Percentiles rank a stretch among this genome's conserved stretches.
These are phyloP conservation scores for Lasiodiplodia theobromae DNA, from an alignment of 2,329 filamentous ascomycete genomes.

Conservation along the genomic window DNA sequence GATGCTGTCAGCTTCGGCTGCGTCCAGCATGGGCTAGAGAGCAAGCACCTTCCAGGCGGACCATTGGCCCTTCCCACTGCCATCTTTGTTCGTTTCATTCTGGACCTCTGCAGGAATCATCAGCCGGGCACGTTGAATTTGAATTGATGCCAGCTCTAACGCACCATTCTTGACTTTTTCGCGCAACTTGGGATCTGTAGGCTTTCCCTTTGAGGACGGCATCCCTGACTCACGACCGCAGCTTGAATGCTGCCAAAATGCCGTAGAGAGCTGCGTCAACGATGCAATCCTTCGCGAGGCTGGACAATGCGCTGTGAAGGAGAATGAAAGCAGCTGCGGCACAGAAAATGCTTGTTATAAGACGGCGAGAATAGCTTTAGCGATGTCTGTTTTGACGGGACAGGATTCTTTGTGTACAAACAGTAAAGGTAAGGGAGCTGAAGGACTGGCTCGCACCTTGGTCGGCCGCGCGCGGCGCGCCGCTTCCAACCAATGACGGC, in stretches of 20 bases:
- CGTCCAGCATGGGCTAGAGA: not conserved
- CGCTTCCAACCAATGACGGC: constrained; percentile 18
- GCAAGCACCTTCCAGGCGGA: constrained; percentile 55
- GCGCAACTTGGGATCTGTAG: constrained; percentile 53
- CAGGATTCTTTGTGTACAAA: not conserved
- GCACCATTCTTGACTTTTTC: constrained; percentile 54
- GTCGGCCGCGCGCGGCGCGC: not conserved
- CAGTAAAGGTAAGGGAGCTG: not conserved
- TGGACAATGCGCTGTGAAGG: not conserved
- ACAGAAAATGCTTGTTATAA: not conserved
- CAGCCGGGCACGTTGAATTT: not conserved
- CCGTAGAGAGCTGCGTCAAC: not conserved
- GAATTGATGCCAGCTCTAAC: not conserved
- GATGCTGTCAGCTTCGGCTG: not conserved
- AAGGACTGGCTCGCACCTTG: not conserved
- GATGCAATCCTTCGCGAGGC: not conserved
- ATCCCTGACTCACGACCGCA: constrained; percentile 36
- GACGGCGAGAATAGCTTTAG: not conserved
- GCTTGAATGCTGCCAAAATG: not conserved
- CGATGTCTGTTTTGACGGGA: not conserved
- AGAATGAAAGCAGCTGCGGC: not conserved
- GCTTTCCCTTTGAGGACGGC: constrained; percentile 55
- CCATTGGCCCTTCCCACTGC: constrained; percentile 55
- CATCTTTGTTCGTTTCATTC: constrained; percentile 54
- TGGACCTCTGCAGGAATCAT: constrained; percentile 46